Conservation (phyloP, 2,329 filamentous ascomycete species). For the Pestalotiopsis sp. region DNA sequence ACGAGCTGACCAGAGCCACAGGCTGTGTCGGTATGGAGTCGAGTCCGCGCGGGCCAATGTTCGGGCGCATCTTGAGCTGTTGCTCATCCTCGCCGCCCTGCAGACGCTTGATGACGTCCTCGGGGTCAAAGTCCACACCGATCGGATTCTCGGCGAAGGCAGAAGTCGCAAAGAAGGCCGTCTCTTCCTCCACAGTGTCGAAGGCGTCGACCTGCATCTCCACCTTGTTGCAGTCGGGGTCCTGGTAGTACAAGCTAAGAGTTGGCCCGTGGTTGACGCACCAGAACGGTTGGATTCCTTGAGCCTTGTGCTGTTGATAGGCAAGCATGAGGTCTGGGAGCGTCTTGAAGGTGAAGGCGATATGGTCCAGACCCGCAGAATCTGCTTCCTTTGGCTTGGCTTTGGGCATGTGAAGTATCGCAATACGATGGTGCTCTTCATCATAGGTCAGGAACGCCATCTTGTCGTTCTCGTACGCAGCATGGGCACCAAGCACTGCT, state of each 20-base stretch:
- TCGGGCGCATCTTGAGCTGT: slow-evolving; percentile 25
- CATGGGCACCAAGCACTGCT: slow-evolving; percentile 2
- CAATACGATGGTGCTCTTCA: slow-evolving; percentile 50
- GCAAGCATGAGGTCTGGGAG: slow-evolving; percentile 36
- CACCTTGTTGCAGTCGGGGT: slow-evolving; percentile 50
- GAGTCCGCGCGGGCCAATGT: neutral
- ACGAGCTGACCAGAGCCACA: too few species aligned
- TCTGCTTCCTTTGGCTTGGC: slow-evolving; percentile 21
- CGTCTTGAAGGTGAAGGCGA: slow-evolving; percentile 42
- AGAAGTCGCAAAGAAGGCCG: slow-evolving; percentile 38
- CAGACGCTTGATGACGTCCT: slow-evolving; percentile 37
- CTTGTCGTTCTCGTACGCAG: slow-evolving; percentile 15
- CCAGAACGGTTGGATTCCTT: slow-evolving; percentile 42
- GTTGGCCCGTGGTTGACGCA: slow-evolving; percentile 50
- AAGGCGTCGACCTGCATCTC: slow-evolving; percentile 51
- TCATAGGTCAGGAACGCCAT: slow-evolving; percentile 39
- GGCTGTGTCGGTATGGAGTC: too few species aligned
- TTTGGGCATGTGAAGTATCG: slow-evolving; percentile 34
- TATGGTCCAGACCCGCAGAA: slow-evolving; percentile 40
- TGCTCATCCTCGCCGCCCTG: slow-evolving; percentile 26
- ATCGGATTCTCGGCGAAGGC: slow-evolving; percentile 44
- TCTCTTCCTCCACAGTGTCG: slow-evolving; percentile 37
- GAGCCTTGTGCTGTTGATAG: slow-evolving; percentile 38
- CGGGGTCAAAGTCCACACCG: slow-evolving; percentile 46
- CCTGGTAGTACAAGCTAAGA: slow-evolving; percentile 48